These are phyloP conservation scores for Xylariomycetidae sp. DNA, from an alignment of 2,329 filamentous ascomycete species.

Conservation along the genomic window DNA sequence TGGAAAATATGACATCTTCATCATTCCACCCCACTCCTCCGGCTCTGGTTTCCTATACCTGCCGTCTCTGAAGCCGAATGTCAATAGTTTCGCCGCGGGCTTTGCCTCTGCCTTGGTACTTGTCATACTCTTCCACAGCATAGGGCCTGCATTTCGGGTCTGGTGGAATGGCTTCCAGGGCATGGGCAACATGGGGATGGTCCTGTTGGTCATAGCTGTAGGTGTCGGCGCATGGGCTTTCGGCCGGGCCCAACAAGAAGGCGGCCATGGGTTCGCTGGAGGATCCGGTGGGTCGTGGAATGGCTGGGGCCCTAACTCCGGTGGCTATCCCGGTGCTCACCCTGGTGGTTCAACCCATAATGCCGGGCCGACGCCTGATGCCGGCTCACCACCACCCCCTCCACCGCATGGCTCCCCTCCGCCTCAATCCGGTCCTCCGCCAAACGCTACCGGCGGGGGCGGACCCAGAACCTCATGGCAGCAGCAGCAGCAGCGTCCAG, in stretches of 20 bases:
- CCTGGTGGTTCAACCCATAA: constrained; percentile 11
- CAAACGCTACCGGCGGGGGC: constrained; percentile 19
- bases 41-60: constrained; percentile 89
- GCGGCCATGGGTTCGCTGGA: constrained; percentile 21
- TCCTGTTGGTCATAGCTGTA: constrained; percentile 65
- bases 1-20: constrained; percentile 95
- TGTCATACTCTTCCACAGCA: constrained; percentile 64
- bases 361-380: constrained; percentile 19
- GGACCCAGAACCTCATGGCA: constrained; percentile 35
- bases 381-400: constrained; percentile 26
- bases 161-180: constrained; percentile 69
- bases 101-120: constrained; percentile 70
- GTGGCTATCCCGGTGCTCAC: constrained; percentile 16
- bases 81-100: constrained; percentile 87
- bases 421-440: constrained; percentile 19
- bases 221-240: constrained; percentile 74
- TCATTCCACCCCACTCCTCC: constrained; percentile 86
- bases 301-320: constrained; percentile 19
- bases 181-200: constrained; percentile 66
- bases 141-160: constrained; percentile 65
- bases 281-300: constrained; percentile 15
- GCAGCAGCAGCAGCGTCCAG: constrained; percentile 30
- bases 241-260: constrained; percentile 56
- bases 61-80: constrained; percentile 78
- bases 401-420: constrained; percentile 29